These are phyloP conservation scores for Gamarada debralockiae DNA, from an alignment of 495 filamentous ascomycete genomes.

Conservation along the genomic window DNA sequence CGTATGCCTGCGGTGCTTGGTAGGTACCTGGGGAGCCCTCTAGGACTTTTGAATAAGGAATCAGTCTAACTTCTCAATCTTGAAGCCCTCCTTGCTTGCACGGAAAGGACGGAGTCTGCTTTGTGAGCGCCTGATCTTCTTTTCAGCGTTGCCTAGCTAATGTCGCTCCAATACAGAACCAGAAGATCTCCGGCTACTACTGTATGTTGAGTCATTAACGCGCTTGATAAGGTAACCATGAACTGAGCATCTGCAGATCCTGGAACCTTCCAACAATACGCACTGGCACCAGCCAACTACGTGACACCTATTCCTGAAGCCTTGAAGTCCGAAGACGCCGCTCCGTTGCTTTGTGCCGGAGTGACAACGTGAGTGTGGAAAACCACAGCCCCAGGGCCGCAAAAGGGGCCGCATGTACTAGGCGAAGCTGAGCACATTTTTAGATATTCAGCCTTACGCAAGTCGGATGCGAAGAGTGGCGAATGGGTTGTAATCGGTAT, in stretches of 20 bases:
- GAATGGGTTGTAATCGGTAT: conserved; percentile 57
- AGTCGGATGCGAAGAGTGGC: conserved; percentile 53
- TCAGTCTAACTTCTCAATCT: no score
- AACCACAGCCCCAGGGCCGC: conserved; percentile 12
- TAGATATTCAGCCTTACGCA: conserved; percentile 51
- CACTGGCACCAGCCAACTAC: conserved; percentile 58
- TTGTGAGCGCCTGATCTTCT: conserved; percentile 24
- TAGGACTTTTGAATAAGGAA: no score
- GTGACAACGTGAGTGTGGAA: conserved; percentile 39
- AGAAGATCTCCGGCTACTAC: conserved; percentile 46
- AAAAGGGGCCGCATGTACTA: conserved; percentile 21
- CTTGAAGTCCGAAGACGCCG: conserved; percentile 53
- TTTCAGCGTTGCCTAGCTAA: conserved; percentile 1
- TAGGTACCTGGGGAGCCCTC: neutral
- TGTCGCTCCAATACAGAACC: conserved; percentile 28
- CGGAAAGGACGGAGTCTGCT: conserved; percentile 56
- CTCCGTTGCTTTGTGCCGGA: conserved; percentile 62
- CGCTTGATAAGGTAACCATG: conserved; percentile 37
- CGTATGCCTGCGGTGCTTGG: conserved; percentile 33
- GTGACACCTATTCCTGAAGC: conserved; percentile 66
- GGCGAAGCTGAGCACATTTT: conserved; percentile 24
- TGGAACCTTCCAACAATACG: conserved; percentile 72
- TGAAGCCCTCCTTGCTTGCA: conserved; percentile 43
- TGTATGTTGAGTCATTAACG: conserved; percentile 13
- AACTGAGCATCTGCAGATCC: conserved; percentile 32